Percentiles rank a stretch among this genome's conserved stretches.
phyloP scores from a whole-genome alignment of 2,329 filamentous ascomycete genomes.

The Ceratocystis cacaofunesta region DNA sequence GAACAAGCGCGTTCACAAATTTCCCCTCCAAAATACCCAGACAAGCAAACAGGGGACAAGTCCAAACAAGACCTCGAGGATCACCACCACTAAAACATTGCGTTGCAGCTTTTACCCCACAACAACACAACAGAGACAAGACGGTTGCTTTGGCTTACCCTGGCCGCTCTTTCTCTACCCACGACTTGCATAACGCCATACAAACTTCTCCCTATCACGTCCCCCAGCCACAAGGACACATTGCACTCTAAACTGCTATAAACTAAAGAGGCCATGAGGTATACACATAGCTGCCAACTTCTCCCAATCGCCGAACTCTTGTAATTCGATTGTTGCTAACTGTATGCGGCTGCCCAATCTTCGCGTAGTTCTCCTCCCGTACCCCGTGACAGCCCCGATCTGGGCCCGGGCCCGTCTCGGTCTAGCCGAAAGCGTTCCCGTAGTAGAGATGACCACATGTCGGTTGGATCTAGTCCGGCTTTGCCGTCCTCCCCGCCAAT shows the following conservation, averaged over 20 bases:
- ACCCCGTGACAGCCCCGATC: constrained; percentile 12
- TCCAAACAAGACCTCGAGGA: not conserved
- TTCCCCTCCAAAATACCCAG: constrained; percentile 9
- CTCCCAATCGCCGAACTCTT: not conserved
- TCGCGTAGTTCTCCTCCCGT: constrained; percentile 49
- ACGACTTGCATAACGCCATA: not conserved
- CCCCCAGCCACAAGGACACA: not conserved
- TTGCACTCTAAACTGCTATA: not conserved
- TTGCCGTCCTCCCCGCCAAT: constrained; percentile 53
- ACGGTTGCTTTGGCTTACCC: not conserved
- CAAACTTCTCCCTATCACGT: not conserved
- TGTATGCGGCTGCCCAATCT: not conserved
- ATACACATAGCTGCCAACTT: not conserved
- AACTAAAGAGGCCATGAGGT: not conserved
- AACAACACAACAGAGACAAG: not conserved
- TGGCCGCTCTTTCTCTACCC: not conserved
- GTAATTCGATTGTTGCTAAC: not conserved
- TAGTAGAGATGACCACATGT: constrained; percentile 35
- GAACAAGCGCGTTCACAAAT: constrained; percentile 13
- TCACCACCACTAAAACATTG: not conserved
- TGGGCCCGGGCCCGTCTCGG: constrained; percentile 33
- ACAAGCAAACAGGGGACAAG: not conserved
- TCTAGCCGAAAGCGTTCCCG: constrained; percentile 41
- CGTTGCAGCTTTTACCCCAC: not conserved
- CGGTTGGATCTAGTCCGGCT: constrained; percentile 43